Evolutionary conservation across 176 grass and related monocot genomes (phyloP).

Genomic region (Carex parvula): DNA sequence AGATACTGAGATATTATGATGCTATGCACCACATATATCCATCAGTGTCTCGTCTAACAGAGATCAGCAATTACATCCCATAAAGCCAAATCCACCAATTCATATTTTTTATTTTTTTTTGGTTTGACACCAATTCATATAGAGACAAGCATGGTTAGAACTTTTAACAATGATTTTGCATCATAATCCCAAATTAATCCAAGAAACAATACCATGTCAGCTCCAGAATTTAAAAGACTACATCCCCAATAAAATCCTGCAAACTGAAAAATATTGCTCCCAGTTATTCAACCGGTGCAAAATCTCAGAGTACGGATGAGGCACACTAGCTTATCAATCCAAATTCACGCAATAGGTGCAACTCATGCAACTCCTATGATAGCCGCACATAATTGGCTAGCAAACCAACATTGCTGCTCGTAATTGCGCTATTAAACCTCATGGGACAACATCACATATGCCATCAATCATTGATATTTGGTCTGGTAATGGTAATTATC

Average conservation of each 20-base stretch:
- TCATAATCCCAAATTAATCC: background rate
- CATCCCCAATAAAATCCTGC: background rate
- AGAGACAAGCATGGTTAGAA: background rate
- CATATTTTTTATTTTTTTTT: background rate
- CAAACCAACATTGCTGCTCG: background rate
- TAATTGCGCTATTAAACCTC: background rate
- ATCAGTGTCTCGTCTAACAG: no score
- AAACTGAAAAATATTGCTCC: background rate
- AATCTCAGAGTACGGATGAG: background rate
- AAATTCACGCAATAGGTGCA: background rate
- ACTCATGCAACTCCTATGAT: no score
- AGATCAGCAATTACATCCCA: no score
- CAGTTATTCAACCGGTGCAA: background rate
- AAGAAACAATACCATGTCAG: background rate
- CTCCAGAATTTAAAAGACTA: background rate
- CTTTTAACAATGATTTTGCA: background rate
- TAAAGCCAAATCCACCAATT: background rate
- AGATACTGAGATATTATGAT: background rate
- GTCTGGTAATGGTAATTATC: no score
- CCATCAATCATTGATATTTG: no score
- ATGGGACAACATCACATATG: background rate
- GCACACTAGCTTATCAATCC: background rate
- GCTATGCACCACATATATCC: no score
- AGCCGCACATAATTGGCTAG: background rate
- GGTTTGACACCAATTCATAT: background rate